Base-by-base conservation (phyloP, 768 basidiomycete species). In the Glaciozyma antarctica region DNA sequence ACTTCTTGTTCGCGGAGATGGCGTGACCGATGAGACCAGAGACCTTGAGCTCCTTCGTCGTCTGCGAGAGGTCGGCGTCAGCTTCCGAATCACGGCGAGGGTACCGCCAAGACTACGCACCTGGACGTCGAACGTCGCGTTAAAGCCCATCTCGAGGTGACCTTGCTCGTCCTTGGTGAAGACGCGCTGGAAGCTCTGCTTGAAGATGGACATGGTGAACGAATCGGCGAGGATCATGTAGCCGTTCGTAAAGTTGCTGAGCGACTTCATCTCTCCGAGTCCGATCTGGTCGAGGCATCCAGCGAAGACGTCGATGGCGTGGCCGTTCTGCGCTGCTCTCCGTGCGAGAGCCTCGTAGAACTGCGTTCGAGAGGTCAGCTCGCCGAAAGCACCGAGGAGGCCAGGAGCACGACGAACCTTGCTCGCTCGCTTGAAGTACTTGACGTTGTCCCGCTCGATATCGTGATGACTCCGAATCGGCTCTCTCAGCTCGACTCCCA, bases 231-330 rank as follows among this genome's bases (percentile, higher is more conserved):
- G 82, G 30, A 98, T 88, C 71, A 98, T 93, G 69, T 87, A 87
- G 65, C 95, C 95, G 74, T 97, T 98, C 54, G 95, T 99, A 24
- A 87, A 91, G 77, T 94, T 98, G 52, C 91, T 84, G 62, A 98
- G 78, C 0, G 88, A 87, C 76, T 92, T 95, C 95, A 99, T 99
- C 79, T 99, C 95, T 61, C 93, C 80, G 53, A 98, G 80, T 66
- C 95, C 95, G 73, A 99, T 90, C 79, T 99, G 95, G 76, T 99
- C 95, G 43, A 99, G 81, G 75, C 94, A 99, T 32, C 94, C 95
- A 38, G 93, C 90, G 73, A 98, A 98, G 58, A 98, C 79, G 75
- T 99, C 95, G 60, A 99, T 81, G 3, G 88, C 87, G 75, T 98
- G 95, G 0, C 95, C 95, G 68, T 94, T 97, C 76, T 87, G 86